phyloP scores from a whole-genome alignment of 352 stramenopile genomes.

The Pythium brassicae region DNA sequence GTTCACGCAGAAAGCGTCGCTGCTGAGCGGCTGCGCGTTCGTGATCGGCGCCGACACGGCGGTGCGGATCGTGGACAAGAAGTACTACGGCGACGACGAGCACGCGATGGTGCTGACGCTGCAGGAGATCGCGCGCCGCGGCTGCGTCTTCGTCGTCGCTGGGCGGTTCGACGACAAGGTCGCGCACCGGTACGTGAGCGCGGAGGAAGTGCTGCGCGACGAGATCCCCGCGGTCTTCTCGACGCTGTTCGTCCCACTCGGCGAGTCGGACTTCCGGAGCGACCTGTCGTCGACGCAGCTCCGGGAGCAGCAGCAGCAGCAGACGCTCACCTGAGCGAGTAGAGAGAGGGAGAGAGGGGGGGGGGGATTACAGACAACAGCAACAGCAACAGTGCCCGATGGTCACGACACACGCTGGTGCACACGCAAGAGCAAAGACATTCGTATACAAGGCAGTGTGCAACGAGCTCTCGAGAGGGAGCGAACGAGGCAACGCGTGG shows the following conservation, averaged over 20 bases:
- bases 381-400: neutral
- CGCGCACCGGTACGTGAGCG: constrained; percentile 42
- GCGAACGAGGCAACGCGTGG: no score
- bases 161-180: constrained; percentile 66
- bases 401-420: no score
- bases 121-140: constrained; percentile 47
- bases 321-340: neutral
- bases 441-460: no score
- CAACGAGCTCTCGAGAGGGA: no score
- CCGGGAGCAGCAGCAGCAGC: constrained; percentile 20
- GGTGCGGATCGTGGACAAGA: constrained; percentile 83
- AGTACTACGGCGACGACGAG: constrained; percentile 84
- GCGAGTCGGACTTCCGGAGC: constrained; percentile 73
- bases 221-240: constrained; percentile 42
- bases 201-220: constrained; percentile 46
- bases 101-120: constrained; percentile 76
- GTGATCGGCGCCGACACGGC: constrained; percentile 89
- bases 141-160: constrained; percentile 86
- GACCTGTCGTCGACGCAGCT: constrained; percentile 89
- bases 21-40: constrained; percentile 78
- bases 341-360: no score
- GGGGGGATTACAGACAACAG: no score
- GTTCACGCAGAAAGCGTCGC: constrained; percentile 77
- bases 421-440: no score
- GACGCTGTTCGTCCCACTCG: constrained; percentile 64